These are phyloP conservation scores for Vitis cinerea DNA, from an alignment of 164 flowering plant genomes.

Conservation along the genomic window DNA sequence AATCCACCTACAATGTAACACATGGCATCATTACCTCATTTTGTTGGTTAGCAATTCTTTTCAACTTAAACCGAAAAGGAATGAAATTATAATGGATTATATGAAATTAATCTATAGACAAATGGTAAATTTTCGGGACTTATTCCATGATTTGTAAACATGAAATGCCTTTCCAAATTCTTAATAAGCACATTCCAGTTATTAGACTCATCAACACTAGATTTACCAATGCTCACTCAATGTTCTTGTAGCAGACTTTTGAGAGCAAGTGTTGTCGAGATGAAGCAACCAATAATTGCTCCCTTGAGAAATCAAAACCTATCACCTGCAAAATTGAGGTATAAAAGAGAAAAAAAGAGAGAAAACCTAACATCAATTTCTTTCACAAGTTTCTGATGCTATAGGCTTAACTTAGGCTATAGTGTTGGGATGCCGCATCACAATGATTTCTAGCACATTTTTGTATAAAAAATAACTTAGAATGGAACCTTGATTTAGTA, in stretches of 20 bases:
- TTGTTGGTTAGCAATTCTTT: background rate
- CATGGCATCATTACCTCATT: slow-evolving; percentile 1
- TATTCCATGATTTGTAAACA: background rate
- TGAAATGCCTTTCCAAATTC: background rate
- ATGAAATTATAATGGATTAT: background rate
- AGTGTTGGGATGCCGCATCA: too few species aligned
- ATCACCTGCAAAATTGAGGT: slow-evolving; percentile 49
- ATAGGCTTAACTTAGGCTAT: background rate
- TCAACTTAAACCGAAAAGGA: too few species aligned
- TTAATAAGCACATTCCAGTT: background rate
- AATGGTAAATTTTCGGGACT: background rate
- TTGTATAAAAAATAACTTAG: too few species aligned
- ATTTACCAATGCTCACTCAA: slow-evolving; percentile 87
- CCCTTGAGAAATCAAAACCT: slow-evolving; percentile 85
- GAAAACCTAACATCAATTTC: background rate
- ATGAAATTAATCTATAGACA: background rate
- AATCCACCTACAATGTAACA: slow-evolving; percentile 62
- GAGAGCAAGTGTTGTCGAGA: slow-evolving; percentile 47
- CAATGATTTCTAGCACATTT: too few species aligned
- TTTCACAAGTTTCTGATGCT: background rate
- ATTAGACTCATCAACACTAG: background rate
- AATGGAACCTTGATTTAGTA: too few species aligned
- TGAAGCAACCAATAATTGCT: slow-evolving; percentile 72
- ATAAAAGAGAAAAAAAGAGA: background rate
- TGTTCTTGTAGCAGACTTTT: slow-evolving; percentile 66